Evolutionary conservation across 2,329 filamentous ascomycete genomes (phyloP).

Genomic region (Cladosporium sp.): DNA sequence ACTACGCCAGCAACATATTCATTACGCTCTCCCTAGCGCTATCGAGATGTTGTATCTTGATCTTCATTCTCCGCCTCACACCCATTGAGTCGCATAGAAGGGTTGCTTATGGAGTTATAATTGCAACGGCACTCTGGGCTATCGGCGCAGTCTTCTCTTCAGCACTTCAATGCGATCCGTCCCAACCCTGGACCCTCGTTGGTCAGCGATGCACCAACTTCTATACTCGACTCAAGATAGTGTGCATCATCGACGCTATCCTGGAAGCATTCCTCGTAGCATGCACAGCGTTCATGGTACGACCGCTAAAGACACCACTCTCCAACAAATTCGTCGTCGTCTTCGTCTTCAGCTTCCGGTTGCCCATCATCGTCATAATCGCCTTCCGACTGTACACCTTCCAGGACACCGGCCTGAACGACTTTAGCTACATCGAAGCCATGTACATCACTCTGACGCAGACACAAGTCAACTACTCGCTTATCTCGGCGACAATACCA

Average conservation of each 20-base stretch:
- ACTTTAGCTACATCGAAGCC: conserved; percentile 15
- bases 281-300: conserved; percentile 9
- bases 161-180: conserved; percentile 17
- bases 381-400: conserved; percentile 15
- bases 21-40: conserved; percentile 14
- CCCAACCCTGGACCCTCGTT: conserved; percentile 13
- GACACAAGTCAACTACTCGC: conserved; percentile 17
- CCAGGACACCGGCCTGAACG: not conserved
- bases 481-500: conserved; percentile 19
- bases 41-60: conserved; percentile 17
- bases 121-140: conserved; percentile 13
- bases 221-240: not conserved
- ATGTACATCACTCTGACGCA: conserved; percentile 17
- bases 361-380: conserved; percentile 14
- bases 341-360: conserved; percentile 12
- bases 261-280: conserved; percentile 1
- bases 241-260: conserved; percentile 7
- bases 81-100: conserved; percentile 15
- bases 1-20: conserved; percentile 19
- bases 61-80: conserved; percentile 18
- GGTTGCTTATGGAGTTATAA: conserved; percentile 11
- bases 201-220: not conserved
- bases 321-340: conserved; percentile 10
- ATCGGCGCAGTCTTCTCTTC: conserved; percentile 15
- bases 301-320: not conserved